Evolutionary conservation across 352 stramenopile species (phyloP).

Genomic region (Globisporangium sylvaticum): DNA sequence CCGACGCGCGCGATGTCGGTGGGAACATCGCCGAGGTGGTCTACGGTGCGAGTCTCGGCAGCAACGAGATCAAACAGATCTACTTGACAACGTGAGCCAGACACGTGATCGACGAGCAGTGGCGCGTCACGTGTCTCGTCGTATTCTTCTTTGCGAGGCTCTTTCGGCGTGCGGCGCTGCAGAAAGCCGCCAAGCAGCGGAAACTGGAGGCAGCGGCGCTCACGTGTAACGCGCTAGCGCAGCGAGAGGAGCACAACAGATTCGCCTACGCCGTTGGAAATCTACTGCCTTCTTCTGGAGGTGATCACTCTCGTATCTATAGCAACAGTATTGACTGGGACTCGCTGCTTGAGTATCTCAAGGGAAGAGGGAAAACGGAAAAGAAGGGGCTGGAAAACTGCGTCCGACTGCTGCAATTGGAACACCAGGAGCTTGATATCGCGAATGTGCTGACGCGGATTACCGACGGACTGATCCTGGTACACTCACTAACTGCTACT

Average conservation of each 20-base stretch:
- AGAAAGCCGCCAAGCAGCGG: conserved; percentile 24
- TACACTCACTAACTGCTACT: neutral
- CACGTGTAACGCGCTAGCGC: neutral
- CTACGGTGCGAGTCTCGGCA: conserved; percentile 31
- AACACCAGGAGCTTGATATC: neutral
- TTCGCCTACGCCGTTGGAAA: neutral
- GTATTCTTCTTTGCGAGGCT: conserved; percentile 35
- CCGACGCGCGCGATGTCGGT: conserved; percentile 23
- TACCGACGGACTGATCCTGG: conserved; percentile 9
- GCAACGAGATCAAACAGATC: conserved; percentile 26
- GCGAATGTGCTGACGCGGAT: conserved; percentile 3
- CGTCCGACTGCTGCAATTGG: conserved; percentile 11
- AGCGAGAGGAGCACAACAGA: neutral
- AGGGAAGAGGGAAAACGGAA: neutral
- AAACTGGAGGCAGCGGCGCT: conserved; percentile 6
- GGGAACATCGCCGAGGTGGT: conserved; percentile 34
- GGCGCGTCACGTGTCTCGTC: conserved; percentile 26
- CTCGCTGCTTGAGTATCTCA: neutral
- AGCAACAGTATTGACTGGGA: neutral
- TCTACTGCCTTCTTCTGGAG: neutral
- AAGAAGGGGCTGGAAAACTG: conserved; percentile 2
- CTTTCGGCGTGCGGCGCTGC: conserved; percentile 28
- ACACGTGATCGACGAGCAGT: conserved; percentile 26
- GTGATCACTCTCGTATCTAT: neutral
- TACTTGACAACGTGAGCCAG: conserved; percentile 21